A percentile compares a stretch with the other conserved stretches of the same genome.
Evolutionary conservation across 495 filamentous ascomycete genomes (phyloP).

Genomic region (Talaromyces stipitatus): DNA sequence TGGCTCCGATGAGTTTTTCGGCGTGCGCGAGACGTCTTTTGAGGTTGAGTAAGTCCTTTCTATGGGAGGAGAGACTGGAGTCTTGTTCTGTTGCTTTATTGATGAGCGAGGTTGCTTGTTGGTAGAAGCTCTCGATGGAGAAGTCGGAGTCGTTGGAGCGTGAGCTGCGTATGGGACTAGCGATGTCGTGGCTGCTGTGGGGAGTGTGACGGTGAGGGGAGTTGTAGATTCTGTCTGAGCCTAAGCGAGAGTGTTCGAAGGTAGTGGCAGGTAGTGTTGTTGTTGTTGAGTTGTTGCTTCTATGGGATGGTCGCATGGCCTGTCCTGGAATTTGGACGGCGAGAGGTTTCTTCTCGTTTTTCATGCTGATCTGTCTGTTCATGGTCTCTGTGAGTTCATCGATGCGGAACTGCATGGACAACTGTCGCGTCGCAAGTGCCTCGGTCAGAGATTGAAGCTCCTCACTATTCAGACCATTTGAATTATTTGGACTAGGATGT

Average conservation of each 20-base stretch:
- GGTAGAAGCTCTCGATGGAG: background rate
- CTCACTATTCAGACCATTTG: background rate
- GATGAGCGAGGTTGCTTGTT: background rate
- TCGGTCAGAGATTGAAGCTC: conserved; percentile 1
- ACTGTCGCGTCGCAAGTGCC: background rate
- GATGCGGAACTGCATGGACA: background rate
- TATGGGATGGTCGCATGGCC: background rate
- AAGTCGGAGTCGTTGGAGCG: background rate
- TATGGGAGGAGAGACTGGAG: background rate
- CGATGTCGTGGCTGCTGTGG: background rate
- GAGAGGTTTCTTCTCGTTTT: background rate
- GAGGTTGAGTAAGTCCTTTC: background rate
- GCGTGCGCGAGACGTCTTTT: background rate
- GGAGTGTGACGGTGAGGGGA: background rate
- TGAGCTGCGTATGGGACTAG: too few species aligned
- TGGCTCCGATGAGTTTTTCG: background rate
- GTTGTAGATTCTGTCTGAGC: background rate
- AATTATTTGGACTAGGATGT: background rate
- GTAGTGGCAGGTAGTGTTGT: background rate
- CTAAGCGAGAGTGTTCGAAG: background rate
- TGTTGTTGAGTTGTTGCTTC: background rate
- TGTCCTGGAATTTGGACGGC: background rate
- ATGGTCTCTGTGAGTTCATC: background rate
- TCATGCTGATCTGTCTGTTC: background rate
- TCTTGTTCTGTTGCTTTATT: background rate